Evolutionary conservation across 2,329 filamentous ascomycete species (phyloP).

Genomic region (Lachnellula willkommii): DNA sequence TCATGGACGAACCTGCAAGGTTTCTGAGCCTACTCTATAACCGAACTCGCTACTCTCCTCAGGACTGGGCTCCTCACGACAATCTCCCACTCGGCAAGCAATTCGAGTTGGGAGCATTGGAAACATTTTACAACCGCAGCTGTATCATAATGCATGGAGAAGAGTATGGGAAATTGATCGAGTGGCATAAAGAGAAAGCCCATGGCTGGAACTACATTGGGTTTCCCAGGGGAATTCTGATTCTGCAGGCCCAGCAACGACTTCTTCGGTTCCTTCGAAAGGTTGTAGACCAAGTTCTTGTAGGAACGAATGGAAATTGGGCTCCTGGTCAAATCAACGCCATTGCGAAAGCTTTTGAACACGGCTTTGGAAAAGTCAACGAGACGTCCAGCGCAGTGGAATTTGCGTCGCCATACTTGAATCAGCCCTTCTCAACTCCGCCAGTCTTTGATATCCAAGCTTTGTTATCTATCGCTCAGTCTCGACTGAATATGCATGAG

Average conservation of each 20-base stretch:
- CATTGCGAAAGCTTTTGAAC: background rate
- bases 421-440: conserved; percentile 14
- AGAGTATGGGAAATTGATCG: conserved; percentile 1
- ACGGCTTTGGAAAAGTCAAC: background rate
- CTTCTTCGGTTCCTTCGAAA: background rate
- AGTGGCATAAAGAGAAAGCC: background rate
- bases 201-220: conserved; percentile 2
- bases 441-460: conserved; percentile 2
- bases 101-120: background rate
- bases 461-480: conserved; percentile 1
- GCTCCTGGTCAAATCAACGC: background rate
- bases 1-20: background rate
- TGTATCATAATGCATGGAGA: conserved; percentile 4
- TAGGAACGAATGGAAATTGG: background rate
- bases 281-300: background rate
- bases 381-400: background rate
- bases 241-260: conserved; percentile 4
- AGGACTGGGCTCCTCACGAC: conserved; percentile 3
- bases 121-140: background rate
- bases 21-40: conserved; percentile 4
- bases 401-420: conserved; percentile 10
- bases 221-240: conserved; percentile 1
- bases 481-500: background rate
- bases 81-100: background rate
- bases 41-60: background rate